Conservation (phyloP, 805 yeast genomes). For the Candida quercuum region DNA sequence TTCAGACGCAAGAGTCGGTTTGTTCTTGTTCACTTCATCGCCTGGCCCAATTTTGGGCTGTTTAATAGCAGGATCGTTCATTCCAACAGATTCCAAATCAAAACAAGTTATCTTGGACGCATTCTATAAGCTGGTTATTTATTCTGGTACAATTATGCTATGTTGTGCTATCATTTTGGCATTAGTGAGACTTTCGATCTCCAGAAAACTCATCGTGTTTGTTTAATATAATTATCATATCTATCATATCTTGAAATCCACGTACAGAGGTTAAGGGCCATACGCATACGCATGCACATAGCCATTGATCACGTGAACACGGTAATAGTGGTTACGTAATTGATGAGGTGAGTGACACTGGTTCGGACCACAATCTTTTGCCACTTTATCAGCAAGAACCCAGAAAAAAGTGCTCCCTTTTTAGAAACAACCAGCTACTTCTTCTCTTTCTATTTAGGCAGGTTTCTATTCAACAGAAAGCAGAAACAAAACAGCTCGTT, state of each 20-base stretch:
- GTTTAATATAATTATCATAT: constrained; percentile 5
- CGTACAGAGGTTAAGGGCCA: neutral
- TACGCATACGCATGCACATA: neutral
- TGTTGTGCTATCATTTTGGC: constrained; percentile 6
- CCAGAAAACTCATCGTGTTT: constrained; percentile 11
- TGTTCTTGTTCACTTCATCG: constrained; percentile 13
- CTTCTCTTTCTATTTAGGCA: too few species aligned
- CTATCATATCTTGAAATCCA: too few species aligned
- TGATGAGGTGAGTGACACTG: too few species aligned
- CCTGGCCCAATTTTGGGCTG: constrained; percentile 22
- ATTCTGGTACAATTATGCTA: constrained; percentile 16
- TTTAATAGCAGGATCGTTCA: constrained; percentile 20
- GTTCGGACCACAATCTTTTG: neutral
- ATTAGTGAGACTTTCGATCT: constrained; percentile 11
- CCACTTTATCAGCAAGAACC: neutral
- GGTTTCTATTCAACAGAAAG: too few species aligned
- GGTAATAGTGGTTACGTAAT: too few species aligned
- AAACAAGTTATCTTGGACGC: constrained; percentile 7
- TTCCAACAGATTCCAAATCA: constrained; percentile 9
- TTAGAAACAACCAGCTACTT: too few species aligned
- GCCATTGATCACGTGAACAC: too few species aligned
- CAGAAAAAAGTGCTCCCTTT: neutral
- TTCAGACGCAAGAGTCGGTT: constrained; percentile 15
- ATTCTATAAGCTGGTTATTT: constrained; percentile 13
- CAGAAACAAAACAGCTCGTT: too few species aligned